A percentile compares a stretch with the other conserved stretches of the same genome.
phyloP scores from a whole-genome alignment of 768 basidiomycete species.

The Termitomyces sp. region DNA sequence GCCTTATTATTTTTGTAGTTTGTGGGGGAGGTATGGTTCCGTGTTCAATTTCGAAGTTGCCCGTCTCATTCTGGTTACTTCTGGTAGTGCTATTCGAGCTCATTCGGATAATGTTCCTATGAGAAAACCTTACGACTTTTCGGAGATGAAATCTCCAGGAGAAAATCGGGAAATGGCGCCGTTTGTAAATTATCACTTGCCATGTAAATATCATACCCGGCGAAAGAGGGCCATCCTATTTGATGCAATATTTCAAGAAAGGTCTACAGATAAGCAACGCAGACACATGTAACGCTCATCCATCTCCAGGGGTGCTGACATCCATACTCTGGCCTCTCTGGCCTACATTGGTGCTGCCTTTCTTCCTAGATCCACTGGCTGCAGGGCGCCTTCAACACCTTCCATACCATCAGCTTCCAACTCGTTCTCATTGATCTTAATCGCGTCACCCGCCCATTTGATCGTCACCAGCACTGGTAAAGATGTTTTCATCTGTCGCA shows the following conservation, averaged over 20 bases:
- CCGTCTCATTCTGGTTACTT: neutral
- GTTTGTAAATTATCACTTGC: conserved; percentile 12
- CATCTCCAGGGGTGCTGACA: conserved; percentile 52
- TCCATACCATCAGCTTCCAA: conserved; percentile 80
- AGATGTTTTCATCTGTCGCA: conserved; percentile 69
- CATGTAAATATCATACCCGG: conserved; percentile 10
- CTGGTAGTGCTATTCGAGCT: conserved; percentile 69
- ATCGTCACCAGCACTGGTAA: conserved; percentile 96
- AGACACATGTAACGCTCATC: conserved; percentile 26
- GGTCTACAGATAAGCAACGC: neutral
- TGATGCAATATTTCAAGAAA: conserved; percentile 1
- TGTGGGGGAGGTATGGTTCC: conserved; percentile 66
- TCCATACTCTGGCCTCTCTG: conserved; percentile 56
- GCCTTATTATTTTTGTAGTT: conserved; percentile 69
- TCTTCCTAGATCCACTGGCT: conserved; percentile 21
- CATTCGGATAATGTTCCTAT: conserved; percentile 60
- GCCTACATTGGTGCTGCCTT: conserved; percentile 32
- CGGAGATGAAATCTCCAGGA: neutral
- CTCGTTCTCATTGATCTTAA: conserved; percentile 80
- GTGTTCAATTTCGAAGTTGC: neutral
- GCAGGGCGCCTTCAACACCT: conserved; percentile 47
- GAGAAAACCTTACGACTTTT: conserved; percentile 12
- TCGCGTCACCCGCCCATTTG: conserved; percentile 88
- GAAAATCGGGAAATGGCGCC: conserved; percentile 3
- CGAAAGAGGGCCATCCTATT: neutral